Evolutionary conservation across 805 yeast species (phyloP).

Genomic region (Hanseniaspora guilliermondii): DNA sequence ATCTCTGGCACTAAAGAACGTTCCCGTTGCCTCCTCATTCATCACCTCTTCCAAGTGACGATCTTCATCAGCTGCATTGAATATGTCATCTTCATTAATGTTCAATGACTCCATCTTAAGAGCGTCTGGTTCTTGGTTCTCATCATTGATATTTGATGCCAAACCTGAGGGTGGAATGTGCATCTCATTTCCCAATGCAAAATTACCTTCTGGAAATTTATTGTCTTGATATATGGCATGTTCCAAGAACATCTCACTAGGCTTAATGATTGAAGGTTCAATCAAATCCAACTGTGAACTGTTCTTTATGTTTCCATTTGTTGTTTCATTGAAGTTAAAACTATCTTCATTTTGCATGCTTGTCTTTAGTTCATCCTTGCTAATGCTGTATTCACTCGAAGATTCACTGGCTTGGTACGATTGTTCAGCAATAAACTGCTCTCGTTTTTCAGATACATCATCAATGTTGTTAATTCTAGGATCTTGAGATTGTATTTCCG

Average conservation of each 20-base stretch:
- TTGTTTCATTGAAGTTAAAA: background rate
- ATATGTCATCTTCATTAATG: background rate
- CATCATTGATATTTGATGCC: background rate
- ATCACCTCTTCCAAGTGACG: background rate
- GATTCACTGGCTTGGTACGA: background rate
- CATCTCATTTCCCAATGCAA: background rate
- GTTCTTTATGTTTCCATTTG: background rate
- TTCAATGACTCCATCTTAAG: background rate
- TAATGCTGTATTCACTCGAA: background rate
- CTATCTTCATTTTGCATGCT: background rate
- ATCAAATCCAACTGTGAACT: background rate
- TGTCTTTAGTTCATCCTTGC: background rate
- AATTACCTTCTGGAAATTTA: background rate
- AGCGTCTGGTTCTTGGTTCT: background rate
- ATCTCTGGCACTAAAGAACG: background rate
- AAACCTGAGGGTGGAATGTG: slow-evolving; percentile 2
- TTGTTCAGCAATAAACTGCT: background rate
- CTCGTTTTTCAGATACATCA: background rate
- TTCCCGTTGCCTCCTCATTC: background rate
- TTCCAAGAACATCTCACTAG: background rate
- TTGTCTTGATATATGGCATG: background rate
- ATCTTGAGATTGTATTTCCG: slow-evolving; percentile 8
- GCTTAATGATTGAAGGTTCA: background rate
- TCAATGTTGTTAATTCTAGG: background rate
- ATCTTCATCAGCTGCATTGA: background rate